Percentiles rank a stretch among this genome's conserved stretches.
Conservation (phyloP, 164 flowering plant species). For the Magnolia kwangsiensis region DNA sequence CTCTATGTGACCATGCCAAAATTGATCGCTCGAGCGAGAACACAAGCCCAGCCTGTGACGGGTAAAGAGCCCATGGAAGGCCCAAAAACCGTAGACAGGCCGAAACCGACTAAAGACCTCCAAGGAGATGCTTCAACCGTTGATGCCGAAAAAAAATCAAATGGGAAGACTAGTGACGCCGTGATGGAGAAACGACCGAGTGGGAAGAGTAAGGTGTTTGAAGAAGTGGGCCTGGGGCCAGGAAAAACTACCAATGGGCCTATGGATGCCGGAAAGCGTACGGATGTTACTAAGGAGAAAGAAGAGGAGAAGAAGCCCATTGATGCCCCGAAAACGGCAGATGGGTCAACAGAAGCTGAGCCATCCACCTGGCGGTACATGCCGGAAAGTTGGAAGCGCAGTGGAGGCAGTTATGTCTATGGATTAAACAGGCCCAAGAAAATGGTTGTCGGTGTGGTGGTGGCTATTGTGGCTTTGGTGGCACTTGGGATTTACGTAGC, state of each 20-base stretch:
- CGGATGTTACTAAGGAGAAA: neutral
- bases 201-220: neutral
- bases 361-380: neutral
- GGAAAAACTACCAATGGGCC: neutral
- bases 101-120: neutral
- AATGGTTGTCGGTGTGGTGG: conserved; percentile 8
- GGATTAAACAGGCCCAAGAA: neutral
- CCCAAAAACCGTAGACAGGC: neutral
- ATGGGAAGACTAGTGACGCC: neutral
- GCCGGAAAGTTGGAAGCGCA: neutral
- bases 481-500: conserved; percentile 6
- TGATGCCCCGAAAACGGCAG: neutral
- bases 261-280: neutral
- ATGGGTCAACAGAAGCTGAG: neutral
- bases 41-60: no score
- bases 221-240: neutral
- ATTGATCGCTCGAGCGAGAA: neutral
- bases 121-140: neutral
- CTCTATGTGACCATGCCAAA: conserved; percentile 43
- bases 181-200: neutral
- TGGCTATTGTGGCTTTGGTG: conserved; percentile 2
- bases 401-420: neutral
- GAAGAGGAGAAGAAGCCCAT: neutral
- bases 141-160: neutral
- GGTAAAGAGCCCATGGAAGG: neutral